phyloP scores from a whole-genome alignment of 495 filamentous ascomycete species.

The Penicillium ochrochloron region DNA sequence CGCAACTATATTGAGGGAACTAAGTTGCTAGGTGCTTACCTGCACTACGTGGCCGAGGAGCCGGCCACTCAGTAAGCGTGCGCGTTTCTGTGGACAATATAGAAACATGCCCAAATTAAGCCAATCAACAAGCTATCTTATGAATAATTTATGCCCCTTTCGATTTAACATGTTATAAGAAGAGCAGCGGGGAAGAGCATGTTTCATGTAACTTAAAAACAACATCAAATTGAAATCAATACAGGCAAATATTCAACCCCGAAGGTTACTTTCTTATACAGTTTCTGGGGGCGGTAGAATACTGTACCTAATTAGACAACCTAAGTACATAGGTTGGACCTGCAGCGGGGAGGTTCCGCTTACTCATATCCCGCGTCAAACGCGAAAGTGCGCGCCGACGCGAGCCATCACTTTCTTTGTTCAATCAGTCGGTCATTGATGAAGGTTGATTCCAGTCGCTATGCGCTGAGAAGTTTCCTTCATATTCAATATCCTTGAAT shows the following conservation, averaged over 20 bases:
- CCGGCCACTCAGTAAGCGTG: constrained; percentile 49
- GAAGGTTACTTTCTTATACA: too few species aligned
- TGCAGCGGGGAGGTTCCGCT: constrained; percentile 8
- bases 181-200: background rate
- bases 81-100: background rate
- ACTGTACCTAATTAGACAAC: too few species aligned
- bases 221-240: background rate
- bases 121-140: constrained; percentile 4
- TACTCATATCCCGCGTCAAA: constrained; percentile 19
- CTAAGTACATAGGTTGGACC: too few species aligned
- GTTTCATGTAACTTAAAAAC: background rate
- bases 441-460: constrained; percentile 7
- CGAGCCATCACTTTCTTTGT: constrained; percentile 1
- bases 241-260: background rate
- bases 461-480: constrained; percentile 10
- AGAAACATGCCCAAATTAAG: background rate
- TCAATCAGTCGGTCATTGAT: background rate
- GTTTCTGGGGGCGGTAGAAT: background rate
- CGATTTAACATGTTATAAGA: background rate
- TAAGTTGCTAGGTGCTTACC: constrained; percentile 90
- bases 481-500: constrained; percentile 10
- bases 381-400: constrained; percentile 27
- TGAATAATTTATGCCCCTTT: constrained; percentile 6
- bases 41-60: constrained; percentile 97
- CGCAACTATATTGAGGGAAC: constrained; percentile 98